Evolutionary conservation across 1,284 basidiomycete species (phyloP), one percentile per base, ranked within the genome.

Genomic region (Sanguinoderma infundibulare): DNA sequence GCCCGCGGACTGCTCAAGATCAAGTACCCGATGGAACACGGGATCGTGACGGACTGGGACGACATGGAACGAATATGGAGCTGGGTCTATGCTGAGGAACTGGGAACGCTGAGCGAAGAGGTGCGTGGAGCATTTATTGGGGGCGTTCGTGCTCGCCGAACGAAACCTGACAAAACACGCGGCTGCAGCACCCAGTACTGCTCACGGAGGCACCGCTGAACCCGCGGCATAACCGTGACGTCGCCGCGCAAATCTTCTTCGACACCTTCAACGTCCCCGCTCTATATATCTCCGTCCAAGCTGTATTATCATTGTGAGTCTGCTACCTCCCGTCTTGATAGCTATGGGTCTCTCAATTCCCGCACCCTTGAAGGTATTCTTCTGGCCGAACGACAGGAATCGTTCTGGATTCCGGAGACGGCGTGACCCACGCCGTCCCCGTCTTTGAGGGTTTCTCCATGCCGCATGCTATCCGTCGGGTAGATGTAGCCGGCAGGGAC

Each of bases 251-350:
- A 77, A 97, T 98, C 79, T 98, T 98, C 78, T 98, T 98, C 77
- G 96, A 98, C 74, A 98, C 96, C 3, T 98, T 98, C 87, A 99
- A 99, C 75, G 98, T 99, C 20, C 98, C 98, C 22, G 98, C 98
- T 8, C 81, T 99, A 63, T 99, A 96, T 79, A 97, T 94, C 17
- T 96, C 94, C 52, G 94, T 99, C 4, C 98, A 99, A 79, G 98
- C 98, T 28, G 97, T 99, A 22, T 81, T 99, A 58, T 95, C 95
- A 67, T 78, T 99, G 95, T 98, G 74, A 75, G 91, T 78, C 5
- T 10, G 32, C 22, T 55, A 32, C 44, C 39, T 70, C 51, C 46
- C 5, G 6, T 28, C 1, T 53, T 55, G n/a, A 10, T 22, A 8
- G 14, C 26, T n/a, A n/a, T 17, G 17, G 2, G 0, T 14, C 3